A percentile compares a stretch with the other conserved stretches of the same genome.
Conservation (phyloP, 345 rosid species). For the Capsella bursapastoris region DNA sequence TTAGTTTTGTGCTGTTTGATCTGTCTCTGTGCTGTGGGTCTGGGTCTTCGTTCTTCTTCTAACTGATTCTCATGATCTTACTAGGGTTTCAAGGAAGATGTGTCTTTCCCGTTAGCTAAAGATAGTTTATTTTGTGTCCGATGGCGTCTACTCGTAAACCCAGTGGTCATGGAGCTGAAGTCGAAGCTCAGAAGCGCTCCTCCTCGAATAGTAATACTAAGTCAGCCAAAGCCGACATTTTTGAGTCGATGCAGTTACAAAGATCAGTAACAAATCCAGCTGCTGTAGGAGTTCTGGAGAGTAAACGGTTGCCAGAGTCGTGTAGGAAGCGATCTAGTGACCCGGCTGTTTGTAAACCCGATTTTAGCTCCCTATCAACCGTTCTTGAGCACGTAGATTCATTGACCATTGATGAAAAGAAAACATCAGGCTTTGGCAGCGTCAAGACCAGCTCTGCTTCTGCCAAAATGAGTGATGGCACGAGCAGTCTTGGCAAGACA, state of each 20-base stretch:
- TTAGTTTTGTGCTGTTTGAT: constrained; percentile 8
- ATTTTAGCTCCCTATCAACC: constrained; percentile 49
- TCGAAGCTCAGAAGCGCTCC: constrained; percentile 47
- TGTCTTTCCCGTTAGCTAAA: constrained; percentile 19
- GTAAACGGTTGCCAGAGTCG: constrained; percentile 48
- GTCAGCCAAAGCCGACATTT: constrained; percentile 45
- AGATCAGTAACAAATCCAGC: constrained; percentile 46
- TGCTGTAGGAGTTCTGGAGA: constrained; percentile 49
- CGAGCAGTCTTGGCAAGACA: constrained; percentile 70
- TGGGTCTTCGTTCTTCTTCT: constrained; percentile 21
- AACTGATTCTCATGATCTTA: constrained; percentile 25
- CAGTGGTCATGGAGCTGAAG: constrained; percentile 46
- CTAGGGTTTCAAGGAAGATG: constrained; percentile 38
- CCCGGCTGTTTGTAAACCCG: constrained; percentile 45
- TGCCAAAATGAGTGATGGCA: constrained; percentile 78
- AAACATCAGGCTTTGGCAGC: constrained; percentile 63
- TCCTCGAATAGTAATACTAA: constrained; percentile 47
- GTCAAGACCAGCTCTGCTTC: constrained; percentile 79
- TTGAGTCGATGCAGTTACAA: constrained; percentile 42
- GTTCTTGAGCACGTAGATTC: constrained; percentile 54
- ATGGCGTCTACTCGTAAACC: constrained; percentile 50
- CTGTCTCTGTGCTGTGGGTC: neutral
- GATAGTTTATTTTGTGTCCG: neutral
- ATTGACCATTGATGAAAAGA: constrained; percentile 61
- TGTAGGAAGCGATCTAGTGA: constrained; percentile 51